Evolutionary conservation across 495 filamentous ascomycete species (phyloP), one percentile per base, ranked within the genome.

Genomic region (Xylaria scruposa): DNA sequence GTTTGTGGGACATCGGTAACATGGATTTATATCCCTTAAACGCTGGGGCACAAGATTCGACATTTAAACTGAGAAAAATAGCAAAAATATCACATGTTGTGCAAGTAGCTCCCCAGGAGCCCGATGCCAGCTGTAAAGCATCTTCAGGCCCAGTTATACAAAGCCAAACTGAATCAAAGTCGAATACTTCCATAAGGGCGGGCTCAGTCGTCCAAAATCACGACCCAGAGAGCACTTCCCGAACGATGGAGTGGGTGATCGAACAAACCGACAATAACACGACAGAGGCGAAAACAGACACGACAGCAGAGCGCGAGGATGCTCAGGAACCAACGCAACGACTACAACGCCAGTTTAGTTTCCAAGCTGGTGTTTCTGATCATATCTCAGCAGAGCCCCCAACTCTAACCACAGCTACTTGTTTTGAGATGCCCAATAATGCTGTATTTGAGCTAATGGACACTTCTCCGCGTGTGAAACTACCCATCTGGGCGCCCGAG

Each of bases 331-430:
- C 12, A 42, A 21, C 31, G 8, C 59, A 64, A 40, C 42, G n/a
- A 42, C 59, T 70, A 4, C 59, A 70, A 33, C 68, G 60, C 19
- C 26, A 54, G 31, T 70, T 64, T 46, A 70, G 68, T 70, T 70
- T 70, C 49, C 46, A 53, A 26, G 47, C 33, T 5, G 60, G 68
- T 4, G 10, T 64, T 21, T 8, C 47, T 17, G 68, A 70, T 36
- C 9, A 44, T 15, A 53, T 70, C 59, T 36, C 46, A 26, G 65
- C 36, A 6, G n/a, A 56, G 33, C 13, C 12, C 19, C 49, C 2
- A 15, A 44, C 2, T 44, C 19, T 21, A 13, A 53, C 36, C 8
- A 2, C 36, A 21, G 42, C 42, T 59, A 7, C 58, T 26, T 49
- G 40, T 38, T 19, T 46, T 64, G 68, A 70, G 40, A 62, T 70